Conservation (phyloP, 2,329 filamentous ascomycete species). For the Apiospora koreana region DNA sequence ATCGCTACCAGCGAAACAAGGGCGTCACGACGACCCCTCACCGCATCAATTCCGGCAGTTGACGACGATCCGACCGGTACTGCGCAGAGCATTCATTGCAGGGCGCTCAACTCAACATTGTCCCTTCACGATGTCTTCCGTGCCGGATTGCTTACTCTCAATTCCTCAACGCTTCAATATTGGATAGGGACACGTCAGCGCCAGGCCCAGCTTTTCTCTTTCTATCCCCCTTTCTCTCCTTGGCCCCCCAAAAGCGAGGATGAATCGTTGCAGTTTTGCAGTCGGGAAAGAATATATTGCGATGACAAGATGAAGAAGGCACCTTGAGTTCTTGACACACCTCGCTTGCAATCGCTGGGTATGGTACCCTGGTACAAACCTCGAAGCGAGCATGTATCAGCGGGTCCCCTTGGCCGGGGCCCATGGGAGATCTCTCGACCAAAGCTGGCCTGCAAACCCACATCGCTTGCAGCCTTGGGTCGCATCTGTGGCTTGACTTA, state of each 20-base stretch:
- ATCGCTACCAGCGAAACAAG: constrained; percentile 9
- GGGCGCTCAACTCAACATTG: background rate
- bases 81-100: background rate
- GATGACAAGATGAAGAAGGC: background rate
- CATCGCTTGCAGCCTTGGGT: constrained; percentile 1
- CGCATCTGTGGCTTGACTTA: background rate
- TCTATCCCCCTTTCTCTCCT: background rate
- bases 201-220: background rate
- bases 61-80: constrained; percentile 4
- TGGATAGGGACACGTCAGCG: background rate
- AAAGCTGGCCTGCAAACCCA: background rate
- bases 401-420: background rate
- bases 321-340: background rate
- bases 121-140: background rate
- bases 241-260: background rate
- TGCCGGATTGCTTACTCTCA: background rate
- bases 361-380: background rate
- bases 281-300: background rate
- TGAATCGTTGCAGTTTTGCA: background rate
- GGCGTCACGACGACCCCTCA: background rate
- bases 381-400: background rate
- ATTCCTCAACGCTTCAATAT: background rate
- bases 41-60: constrained; percentile 10
- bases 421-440: constrained; percentile 1
- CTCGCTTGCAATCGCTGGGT: background rate